Conservation (phyloP, 345 rosid species). For the Aquilaria yunnanensis region DNA sequence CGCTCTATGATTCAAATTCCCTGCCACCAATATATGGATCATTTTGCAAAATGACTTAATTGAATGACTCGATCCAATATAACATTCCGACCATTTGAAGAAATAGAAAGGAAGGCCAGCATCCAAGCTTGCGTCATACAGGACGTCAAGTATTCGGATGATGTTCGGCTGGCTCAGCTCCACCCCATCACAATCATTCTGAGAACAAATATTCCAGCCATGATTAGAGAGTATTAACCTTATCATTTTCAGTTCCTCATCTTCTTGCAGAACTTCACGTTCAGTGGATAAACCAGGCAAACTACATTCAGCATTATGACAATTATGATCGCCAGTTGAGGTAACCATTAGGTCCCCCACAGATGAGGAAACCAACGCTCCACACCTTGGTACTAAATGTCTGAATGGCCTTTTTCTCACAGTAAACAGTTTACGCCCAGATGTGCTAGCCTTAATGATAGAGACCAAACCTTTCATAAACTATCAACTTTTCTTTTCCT, state of each 20-base stretch:
- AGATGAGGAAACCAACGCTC: constrained; percentile 1
- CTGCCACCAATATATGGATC: constrained; percentile 37
- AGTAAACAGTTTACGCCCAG: constrained; percentile 1
- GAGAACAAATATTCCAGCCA: constrained; percentile 20
- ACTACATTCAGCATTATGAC: too few species aligned
- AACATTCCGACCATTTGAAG: constrained; percentile 35
- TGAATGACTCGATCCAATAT: constrained; percentile 24
- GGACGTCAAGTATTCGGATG: constrained; percentile 21
- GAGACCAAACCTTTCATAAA: too few species aligned
- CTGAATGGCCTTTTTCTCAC: neutral
- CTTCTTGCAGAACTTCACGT: neutral
- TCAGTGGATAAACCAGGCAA: neutral
- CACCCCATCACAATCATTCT: constrained; percentile 2
- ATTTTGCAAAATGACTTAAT: constrained; percentile 19
- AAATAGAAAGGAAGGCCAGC: constrained; percentile 36
- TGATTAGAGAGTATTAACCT: constrained; percentile 15
- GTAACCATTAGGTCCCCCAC: neutral
- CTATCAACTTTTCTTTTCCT: neutral
- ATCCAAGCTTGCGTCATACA: constrained; percentile 33
- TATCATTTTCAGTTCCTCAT: constrained; percentile 10
- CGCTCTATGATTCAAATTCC: constrained; percentile 35
- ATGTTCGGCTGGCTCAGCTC: constrained; percentile 27
- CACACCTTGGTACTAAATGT: neutral
- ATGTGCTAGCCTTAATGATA: too few species aligned
- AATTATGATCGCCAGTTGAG: neutral